Evolutionary conservation across 768 basidiomycete species (phyloP), one percentile per base, ranked within the genome.

Genomic region (Chalciporus chontae): DNA sequence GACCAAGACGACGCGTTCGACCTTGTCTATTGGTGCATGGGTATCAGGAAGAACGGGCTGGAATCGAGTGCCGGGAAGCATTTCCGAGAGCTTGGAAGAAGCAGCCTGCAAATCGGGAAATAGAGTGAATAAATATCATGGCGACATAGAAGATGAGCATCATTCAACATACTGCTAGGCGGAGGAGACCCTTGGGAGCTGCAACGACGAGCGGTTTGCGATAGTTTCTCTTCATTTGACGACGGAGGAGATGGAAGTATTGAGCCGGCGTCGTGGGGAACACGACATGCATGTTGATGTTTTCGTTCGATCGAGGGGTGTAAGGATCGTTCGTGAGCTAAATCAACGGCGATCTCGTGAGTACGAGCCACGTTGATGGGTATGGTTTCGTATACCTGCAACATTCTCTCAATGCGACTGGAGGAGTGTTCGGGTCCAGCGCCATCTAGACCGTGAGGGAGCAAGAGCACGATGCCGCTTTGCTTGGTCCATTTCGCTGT

Each of bases 391-490:
- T 42, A 63, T 48, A 87, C 90, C 76, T 93, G 93, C n/a, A 95
- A 72, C 83, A 92, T 88, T 32, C 93, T 77, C 63, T 96, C 93
- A 37, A 95, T 74, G 14, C 93, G 81, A 43, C 83, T 87, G 0
- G 90, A 92, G 0, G 92, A 95, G 62, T 96, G 93, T 64, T 96
- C 93, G 0, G 93, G 93, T 2, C 94, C 93, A 14, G 93, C 92
- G 24, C 93, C 93, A 57, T 96, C 92, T 14, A 91, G 73, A 14
- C 94, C 93, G 53, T 96, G 93, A 21, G 93, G 93, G 0, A 96
- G 75, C 40, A 92, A 78, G 50, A 96, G 70, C 4, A 91, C 85
- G 18, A 96, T 77, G 0, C 87, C 93, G 56, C 90, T 94, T 69
- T 95, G 93, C 64, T 84, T 89, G 41, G 90, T 69, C 94, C 94